Conservation (phyloP, 371 early-diverging fungal species). For the Batkoa obscura region DNA sequence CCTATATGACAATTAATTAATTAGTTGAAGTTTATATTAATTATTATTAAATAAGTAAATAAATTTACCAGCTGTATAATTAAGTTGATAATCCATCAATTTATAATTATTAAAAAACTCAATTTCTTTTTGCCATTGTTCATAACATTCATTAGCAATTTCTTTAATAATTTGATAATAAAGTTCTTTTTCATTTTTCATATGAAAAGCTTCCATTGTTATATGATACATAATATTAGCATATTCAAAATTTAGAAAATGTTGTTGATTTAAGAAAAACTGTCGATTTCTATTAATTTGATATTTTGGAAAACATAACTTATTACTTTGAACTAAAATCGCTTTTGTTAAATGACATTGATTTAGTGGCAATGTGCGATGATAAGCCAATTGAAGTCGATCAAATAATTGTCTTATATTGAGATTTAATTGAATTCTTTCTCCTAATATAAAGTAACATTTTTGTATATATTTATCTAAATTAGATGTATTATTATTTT, state of each 20-base stretch:
- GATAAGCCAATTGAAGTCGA: constrained; percentile 26
- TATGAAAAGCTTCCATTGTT: too few relatives aligned
- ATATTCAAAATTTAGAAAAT: constrained; percentile 30
- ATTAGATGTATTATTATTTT: neutral
- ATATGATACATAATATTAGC: too few relatives aligned
- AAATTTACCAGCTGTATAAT: constrained; percentile 29
- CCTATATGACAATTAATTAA: too few relatives aligned
- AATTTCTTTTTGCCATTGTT: constrained; percentile 14
- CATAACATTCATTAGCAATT: constrained; percentile 10
- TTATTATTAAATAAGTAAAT: neutral
- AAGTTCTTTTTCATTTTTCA: constrained; percentile 16
- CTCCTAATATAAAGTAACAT: neutral
- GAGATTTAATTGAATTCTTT: neutral
- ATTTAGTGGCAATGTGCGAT: too few relatives aligned
- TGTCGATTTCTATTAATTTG: too few relatives aligned
- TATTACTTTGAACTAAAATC: too few relatives aligned
- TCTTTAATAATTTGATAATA: constrained; percentile 12
- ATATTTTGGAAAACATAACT: too few relatives aligned
- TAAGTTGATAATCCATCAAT: constrained; percentile 17
- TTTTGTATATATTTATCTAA: neutral
- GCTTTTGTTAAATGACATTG: too few relatives aligned
- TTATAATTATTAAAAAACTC: constrained; percentile 6
- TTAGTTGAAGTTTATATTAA: too few relatives aligned
- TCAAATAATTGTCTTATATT: constrained; percentile 13
- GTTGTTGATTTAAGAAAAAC: too few relatives aligned